Base-by-base conservation (phyloP, 305 asterid species). In the Fraxinus velutina region DNA sequence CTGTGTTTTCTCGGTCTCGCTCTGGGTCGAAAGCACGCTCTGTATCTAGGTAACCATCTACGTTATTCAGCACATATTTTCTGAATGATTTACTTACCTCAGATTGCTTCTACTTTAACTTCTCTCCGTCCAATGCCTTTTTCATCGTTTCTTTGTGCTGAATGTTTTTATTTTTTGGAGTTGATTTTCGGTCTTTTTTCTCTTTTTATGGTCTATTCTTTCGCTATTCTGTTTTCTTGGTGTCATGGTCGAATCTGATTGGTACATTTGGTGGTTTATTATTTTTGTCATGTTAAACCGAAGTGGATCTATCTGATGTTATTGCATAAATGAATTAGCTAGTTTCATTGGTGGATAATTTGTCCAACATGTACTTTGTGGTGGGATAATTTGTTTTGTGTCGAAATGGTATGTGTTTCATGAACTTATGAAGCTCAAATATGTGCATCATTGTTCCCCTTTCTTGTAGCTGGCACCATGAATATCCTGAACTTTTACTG, bases 11-110 rank as follows among this genome's bases (percentile, higher is more conserved):
- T 32, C 91, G 88, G 74, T 88, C 93, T 68, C 90, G 80, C 81
- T 84, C 94, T 79, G 85, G 79, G 32, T 83, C 96, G 32, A 93
- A 89, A 81, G 89, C 90, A 42, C 93, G 91, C 66, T 84, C 92
- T 75, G 21, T 87, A 34, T 94, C 98, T 78, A 95, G 99, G 99
- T 93, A 90, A 79, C 32, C 44, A 13, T 60, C 34, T 81, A 47
- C 55, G 22, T 70, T 50, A 66, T 24, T 66, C 17, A 66, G 0
- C 19, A 12, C 34, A 27, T 27, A 0, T 27, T 66, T 8, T 10
- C 19, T 66, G 73, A 66, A 27, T 7, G 19, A 66, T 66, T 66
- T 27, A 8, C 15, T 7, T 7, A 60, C 71, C 3, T 60, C 32
- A 22, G 32, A 60, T 13, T 60, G 32, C 71, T 21, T 60, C 15